phyloP scores from a whole-genome alignment of 306 rosid genomes.

The Lathyrus tuberosus region DNA sequence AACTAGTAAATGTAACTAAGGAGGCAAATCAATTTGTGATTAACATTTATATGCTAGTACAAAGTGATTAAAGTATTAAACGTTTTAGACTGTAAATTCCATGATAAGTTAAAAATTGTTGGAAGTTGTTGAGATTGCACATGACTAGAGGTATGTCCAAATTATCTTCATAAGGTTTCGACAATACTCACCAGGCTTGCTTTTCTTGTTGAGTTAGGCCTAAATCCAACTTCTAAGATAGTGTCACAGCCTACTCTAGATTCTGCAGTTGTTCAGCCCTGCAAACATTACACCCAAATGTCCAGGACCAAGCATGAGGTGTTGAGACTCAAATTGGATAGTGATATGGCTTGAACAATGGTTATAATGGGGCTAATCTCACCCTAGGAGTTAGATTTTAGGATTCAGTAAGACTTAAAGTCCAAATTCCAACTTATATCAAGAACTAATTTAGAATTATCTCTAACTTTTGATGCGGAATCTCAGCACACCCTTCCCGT shows the following conservation, averaged over 20 bases:
- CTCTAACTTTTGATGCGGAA: neutral
- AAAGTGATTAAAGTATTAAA: constrained; percentile 12
- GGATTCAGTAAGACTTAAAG: neutral
- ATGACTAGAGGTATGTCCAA: neutral
- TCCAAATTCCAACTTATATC: neutral
- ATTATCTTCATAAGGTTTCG: neutral
- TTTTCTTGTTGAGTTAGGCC: neutral
- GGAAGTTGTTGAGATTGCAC: neutral
- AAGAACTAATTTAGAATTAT: neutral
- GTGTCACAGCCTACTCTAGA: neutral
- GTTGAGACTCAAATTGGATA: neutral
- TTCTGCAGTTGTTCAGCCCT: neutral
- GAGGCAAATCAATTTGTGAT: too few relatives aligned
- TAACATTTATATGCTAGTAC: neutral
- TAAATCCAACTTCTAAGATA: neutral
- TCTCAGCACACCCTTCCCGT: neutral
- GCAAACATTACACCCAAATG: neutral
- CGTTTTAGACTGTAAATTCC: constrained; percentile 18
- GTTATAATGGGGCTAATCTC: neutral
- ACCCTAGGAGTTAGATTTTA: neutral
- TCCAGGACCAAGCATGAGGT: neutral
- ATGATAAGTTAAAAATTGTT: neutral
- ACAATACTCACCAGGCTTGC: neutral
- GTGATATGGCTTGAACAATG: neutral
- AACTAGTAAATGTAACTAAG: too few relatives aligned